Percentiles rank a stretch among this genome's conserved stretches.
Evolutionary conservation across 2,329 filamentous ascomycete species (phyloP).

Genomic region (Hypomyces rosellus): DNA sequence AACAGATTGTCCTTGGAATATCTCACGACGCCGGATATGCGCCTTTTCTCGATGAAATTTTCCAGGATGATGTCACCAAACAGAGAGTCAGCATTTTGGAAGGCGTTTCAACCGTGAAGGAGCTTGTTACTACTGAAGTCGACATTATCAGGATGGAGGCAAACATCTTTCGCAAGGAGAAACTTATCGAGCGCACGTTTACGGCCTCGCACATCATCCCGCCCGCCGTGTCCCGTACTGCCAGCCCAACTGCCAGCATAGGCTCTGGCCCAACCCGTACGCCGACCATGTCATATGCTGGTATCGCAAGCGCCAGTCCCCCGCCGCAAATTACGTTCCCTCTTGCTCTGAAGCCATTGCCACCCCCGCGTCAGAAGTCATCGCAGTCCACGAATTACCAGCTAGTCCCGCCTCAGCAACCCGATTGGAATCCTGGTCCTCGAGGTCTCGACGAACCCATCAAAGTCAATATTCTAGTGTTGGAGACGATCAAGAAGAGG

Average conservation of each 20-base stretch:
- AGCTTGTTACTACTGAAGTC: conserved; percentile 42
- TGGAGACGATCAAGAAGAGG: conserved; percentile 52
- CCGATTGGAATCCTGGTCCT: conserved; percentile 45
- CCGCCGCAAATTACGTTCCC: conserved; percentile 38
- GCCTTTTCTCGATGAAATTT: conserved; percentile 50
- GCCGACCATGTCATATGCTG: conserved; percentile 33
- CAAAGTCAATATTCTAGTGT: conserved; percentile 34
- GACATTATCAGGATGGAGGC: conserved; percentile 40
- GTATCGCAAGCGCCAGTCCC: conserved; percentile 35
- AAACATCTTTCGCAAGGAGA: conserved; percentile 48
- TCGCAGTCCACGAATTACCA: conserved; percentile 29
- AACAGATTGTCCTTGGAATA: conserved; percentile 54
- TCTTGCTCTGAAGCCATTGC: conserved; percentile 24
- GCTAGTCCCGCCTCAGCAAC: conserved; percentile 23
- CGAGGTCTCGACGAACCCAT: conserved; percentile 51
- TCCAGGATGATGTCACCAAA: conserved; percentile 36
- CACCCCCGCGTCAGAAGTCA: neutral
- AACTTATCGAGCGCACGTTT: conserved; percentile 26
- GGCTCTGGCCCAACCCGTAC: conserved; percentile 11
- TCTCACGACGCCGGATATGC: conserved; percentile 57
- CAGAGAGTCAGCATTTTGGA: conserved; percentile 48
- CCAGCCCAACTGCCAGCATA: conserved; percentile 14
- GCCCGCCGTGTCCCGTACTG: conserved; percentile 4
- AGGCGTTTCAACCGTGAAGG: conserved; percentile 43
- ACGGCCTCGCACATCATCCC: neutral